These are phyloP conservation scores for Cryptosporidium bovis DNA, from an alignment of 169 alveolate genomes.

Conservation along the genomic window DNA sequence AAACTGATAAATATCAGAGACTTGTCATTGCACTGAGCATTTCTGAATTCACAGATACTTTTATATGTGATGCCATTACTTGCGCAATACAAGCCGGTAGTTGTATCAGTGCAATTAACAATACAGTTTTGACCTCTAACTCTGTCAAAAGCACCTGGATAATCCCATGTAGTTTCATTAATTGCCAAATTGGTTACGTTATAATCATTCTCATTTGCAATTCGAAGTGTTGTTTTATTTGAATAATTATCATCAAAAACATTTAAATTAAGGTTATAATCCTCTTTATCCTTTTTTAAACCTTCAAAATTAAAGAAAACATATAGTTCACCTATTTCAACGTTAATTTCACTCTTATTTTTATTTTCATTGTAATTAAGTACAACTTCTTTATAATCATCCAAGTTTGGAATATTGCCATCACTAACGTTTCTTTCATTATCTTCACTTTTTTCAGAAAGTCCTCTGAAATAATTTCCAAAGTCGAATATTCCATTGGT, in stretches of 20 bases:
- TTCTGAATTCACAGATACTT: constrained; percentile 68
- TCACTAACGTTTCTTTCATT: no score
- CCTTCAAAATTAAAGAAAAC: constrained; percentile 1
- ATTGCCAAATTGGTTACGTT: not conserved
- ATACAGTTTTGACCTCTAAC: constrained; percentile 36
- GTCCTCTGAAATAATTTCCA: no score
- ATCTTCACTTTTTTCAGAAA: no score
- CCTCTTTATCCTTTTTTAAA: not conserved
- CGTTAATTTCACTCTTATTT: not conserved
- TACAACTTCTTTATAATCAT: no score
- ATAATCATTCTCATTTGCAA: not conserved
- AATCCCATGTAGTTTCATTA: constrained; percentile 10
- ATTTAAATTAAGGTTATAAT: not conserved
- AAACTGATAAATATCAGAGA: constrained; percentile 24
- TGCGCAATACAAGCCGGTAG: constrained; percentile 20
- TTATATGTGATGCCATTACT: constrained; percentile 39
- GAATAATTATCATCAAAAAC: not conserved
- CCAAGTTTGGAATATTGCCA: no score
- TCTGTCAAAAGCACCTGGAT: constrained; percentile 59
- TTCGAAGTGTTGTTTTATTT: not conserved
- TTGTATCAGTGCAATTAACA: constrained; percentile 2
- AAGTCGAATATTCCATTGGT: no score
- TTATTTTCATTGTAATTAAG: no score
- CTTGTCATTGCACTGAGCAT: constrained; percentile 53
- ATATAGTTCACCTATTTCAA: not conserved